A percentile compares a stretch with the other conserved stretches of the same genome.
Conservation (phyloP, 306 rosid genomes). For the Comarum palustre region DNA sequence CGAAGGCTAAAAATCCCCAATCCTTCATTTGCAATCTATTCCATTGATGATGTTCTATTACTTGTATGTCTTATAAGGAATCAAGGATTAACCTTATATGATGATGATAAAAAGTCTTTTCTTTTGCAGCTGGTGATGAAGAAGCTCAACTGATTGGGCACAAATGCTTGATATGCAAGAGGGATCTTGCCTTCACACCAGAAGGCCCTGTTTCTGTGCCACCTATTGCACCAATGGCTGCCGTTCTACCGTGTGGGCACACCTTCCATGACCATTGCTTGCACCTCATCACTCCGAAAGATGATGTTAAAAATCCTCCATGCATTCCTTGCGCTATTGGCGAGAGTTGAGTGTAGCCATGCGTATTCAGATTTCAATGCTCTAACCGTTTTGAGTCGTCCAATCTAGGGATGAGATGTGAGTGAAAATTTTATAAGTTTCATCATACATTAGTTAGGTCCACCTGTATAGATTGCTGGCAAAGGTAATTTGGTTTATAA, state of each 20-base stretch:
- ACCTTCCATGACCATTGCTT: conserved; percentile 60
- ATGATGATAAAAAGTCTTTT: neutral
- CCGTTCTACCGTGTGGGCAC: conserved; percentile 63
- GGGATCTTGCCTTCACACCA: conserved; percentile 54
- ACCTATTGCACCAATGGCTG: conserved; percentile 31
- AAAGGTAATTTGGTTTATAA: neutral
- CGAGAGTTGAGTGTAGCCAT: conserved; percentile 19
- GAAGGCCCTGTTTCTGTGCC: conserved; percentile 45
- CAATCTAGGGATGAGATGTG: neutral
- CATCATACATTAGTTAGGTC: neutral
- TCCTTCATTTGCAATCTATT: neutral
- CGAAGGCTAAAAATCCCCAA: neutral
- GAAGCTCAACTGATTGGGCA: conserved; percentile 38
- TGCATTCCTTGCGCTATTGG: conserved; percentile 61
- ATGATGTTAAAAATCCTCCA: conserved; percentile 45
- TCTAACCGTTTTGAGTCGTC: neutral
- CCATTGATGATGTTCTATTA: neutral
- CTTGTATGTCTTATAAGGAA: neutral
- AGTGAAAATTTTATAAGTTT: neutral
- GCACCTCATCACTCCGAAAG: conserved; percentile 51
- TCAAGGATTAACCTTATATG: neutral
- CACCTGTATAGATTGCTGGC: neutral
- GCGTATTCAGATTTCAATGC: too few relatives aligned
- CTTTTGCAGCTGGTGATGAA: conserved; percentile 22
- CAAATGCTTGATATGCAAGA: conserved; percentile 55